Evolutionary conservation across 2,329 filamentous ascomycete species (phyloP), one percentile per base, ranked within the genome.

Genomic region (Penicillium aurantiogriseum): DNA sequence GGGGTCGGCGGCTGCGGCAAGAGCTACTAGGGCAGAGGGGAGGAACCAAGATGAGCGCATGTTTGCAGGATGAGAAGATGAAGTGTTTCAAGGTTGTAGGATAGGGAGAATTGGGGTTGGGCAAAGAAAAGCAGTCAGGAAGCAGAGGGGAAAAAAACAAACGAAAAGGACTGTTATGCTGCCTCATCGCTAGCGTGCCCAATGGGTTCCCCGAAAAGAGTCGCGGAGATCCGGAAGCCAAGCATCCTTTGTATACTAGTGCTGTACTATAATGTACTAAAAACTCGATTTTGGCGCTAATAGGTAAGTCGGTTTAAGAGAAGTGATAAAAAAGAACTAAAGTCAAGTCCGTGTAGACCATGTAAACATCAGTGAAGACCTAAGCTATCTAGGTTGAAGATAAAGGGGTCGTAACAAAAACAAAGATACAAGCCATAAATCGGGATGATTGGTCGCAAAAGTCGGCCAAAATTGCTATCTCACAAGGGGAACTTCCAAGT

Each of bases 1-100:
- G 17, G 54, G 27, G 11, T 52, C 42, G 4, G 36, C 48, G 17
- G 51, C 58, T 11, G 43, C 25, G 31, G 33, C 44, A 7, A 60
- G 25, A 21, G 58, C 43, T 19, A 35, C 48, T 17, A 60, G 39
- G 1, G 44, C 11, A 33, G 51, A 60, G 31, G 46, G 11, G 44
- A 56, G 19, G 39, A 56, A 33, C 27, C 21, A 52, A 23, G 43
- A 27, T 33, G 39, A 21, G 27, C 52, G 58, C 58, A 60, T 62
- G 17, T 27, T 57, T 44, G 21, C 21, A 15, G 25, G 15, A 15
- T 15, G 15, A 3, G 13, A 29, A 38, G 33, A 21, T 7, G 6
- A 23, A 9, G 15, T 6, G 2, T n/a, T 25, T 6, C 4, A 19
- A 4, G 19, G 19, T 17, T 1, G 40, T 27, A 13, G 21, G 9